Conservation (phyloP, 2,329 filamentous ascomycete genomes). For the Tricladium varicosporioides region DNA sequence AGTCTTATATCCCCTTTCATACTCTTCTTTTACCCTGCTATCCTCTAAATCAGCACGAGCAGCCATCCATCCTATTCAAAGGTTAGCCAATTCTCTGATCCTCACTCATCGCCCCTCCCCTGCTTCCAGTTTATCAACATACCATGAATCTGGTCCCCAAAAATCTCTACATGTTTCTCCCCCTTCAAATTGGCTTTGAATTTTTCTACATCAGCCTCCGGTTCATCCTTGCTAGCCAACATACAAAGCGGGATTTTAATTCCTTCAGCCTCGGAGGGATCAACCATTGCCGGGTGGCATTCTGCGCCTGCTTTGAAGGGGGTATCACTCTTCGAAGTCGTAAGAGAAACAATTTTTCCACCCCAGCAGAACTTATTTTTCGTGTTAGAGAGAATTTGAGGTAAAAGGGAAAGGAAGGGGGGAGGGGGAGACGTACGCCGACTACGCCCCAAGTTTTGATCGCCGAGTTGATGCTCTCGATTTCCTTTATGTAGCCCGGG, state of each 20-base stretch:
- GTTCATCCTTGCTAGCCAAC: conserved; percentile 66
- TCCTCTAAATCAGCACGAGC: conserved; percentile 47
- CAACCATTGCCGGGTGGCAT: conserved; percentile 62
- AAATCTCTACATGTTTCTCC: conserved; percentile 49
- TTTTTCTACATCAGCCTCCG: conserved; percentile 41
- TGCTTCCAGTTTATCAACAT: too few relatives aligned
- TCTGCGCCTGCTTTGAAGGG: conserved; percentile 54
- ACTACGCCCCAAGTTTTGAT: conserved; percentile 45
- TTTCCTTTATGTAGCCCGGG: conserved; percentile 48
- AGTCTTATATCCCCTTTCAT: conserved; percentile 46
- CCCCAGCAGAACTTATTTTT: conserved; percentile 37
- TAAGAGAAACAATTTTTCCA: conserved; percentile 31
- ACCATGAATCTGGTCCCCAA: conserved; percentile 46
- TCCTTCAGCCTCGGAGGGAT: conserved; percentile 56
- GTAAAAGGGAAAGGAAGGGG: background rate
- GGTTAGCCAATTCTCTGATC: too few relatives aligned
- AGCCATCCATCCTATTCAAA: conserved; percentile 52
- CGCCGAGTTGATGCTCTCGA: conserved; percentile 49
- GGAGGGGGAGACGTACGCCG: conserved; percentile 20
- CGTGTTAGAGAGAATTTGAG: background rate
- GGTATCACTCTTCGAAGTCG: conserved; percentile 18
- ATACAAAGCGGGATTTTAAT: conserved; percentile 61
- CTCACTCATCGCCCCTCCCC: too few relatives aligned
- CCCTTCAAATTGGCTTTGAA: conserved; percentile 43
- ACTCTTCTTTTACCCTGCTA: conserved; percentile 45